Conservation (phyloP, 2,329 filamentous ascomycete species). For the Monilinia aucupariae region DNA sequence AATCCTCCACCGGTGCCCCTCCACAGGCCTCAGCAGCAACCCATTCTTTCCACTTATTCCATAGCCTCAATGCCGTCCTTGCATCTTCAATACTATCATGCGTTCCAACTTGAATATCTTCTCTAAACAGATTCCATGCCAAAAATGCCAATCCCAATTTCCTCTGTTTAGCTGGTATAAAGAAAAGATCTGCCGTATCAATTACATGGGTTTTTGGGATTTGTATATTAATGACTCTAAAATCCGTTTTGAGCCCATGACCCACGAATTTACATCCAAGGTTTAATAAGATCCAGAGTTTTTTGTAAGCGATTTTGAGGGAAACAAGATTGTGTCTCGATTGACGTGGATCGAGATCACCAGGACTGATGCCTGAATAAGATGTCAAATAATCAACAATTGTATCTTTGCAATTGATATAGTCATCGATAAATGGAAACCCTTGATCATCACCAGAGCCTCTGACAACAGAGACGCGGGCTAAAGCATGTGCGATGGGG, state of each 20-base stretch:
- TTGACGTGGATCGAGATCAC: constrained; percentile 75
- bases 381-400: constrained; percentile 94
- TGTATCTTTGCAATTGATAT: constrained; percentile 83
- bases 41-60: constrained; percentile 84
- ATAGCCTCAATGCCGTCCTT: constrained; percentile 81
- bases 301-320: constrained; percentile 92
- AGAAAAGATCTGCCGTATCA: constrained; percentile 90
- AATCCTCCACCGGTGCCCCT: constrained; percentile 74
- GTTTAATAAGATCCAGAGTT: constrained; percentile 93
- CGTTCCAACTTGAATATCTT: constrained; percentile 86
- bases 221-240: constrained; percentile 96
- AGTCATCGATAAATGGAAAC: constrained; percentile 91
- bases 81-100: constrained; percentile 97
- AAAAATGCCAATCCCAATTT: constrained; percentile 87
- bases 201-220: constrained; percentile 86
- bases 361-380: constrained; percentile 83
- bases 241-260: constrained; percentile 89
- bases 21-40: constrained; percentile 45
- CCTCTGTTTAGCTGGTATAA: constrained; percentile 71
- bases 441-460: constrained; percentile 74
- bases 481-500: constrained; percentile 83
- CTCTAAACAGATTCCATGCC: constrained; percentile 83
- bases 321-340: constrained; percentile 78
- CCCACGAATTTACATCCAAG: constrained; percentile 90
- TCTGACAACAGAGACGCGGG: constrained; percentile 85